phyloP scores from a whole-genome alignment of 352 stramenopile species.

The Phytophthora litchii region DNA sequence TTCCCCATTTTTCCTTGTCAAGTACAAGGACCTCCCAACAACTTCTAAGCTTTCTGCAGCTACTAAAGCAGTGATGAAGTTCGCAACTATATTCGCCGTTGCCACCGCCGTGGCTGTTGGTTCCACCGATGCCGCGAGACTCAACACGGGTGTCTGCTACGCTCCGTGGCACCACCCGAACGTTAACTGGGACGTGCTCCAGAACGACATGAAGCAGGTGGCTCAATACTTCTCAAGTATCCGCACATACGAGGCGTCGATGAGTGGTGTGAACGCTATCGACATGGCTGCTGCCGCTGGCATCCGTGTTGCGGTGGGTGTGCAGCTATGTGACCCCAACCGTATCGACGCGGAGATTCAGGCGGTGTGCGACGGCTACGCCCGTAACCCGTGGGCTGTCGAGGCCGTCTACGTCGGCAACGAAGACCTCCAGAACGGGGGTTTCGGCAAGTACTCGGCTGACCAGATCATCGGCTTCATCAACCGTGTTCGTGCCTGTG shows the following conservation, averaged over 20 bases:
- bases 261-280: constrained; percentile 54
- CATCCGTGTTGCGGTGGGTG: constrained; percentile 58
- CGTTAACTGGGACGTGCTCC: constrained; percentile 40
- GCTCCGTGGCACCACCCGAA: constrained; percentile 57
- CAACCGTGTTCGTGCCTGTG: constrained; percentile 49
- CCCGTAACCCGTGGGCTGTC: constrained; percentile 37
- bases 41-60: constrained; percentile 26
- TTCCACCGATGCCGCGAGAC: constrained; percentile 9
- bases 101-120: constrained; percentile 7
- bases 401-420: constrained; percentile 77
- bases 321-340: constrained; percentile 52
- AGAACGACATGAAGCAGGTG: constrained; percentile 44
- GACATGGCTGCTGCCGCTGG: constrained; percentile 47
- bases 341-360: constrained; percentile 57
- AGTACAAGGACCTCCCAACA: constrained; percentile 18
- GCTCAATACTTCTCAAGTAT: constrained; percentile 56
- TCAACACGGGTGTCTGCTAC: constrained; percentile 53
- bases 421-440: constrained; percentile 62
- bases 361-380: constrained; percentile 52
- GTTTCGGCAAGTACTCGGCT: constrained; percentile 43
- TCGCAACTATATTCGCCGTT: constrained; percentile 13
- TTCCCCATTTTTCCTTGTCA: constrained; percentile 25
- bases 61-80: constrained; percentile 32
- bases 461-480: constrained; percentile 51
- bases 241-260: constrained; percentile 65